Conservation (phyloP, 2,329 filamentous ascomycete species). For the Ramularia endophylla region DNA sequence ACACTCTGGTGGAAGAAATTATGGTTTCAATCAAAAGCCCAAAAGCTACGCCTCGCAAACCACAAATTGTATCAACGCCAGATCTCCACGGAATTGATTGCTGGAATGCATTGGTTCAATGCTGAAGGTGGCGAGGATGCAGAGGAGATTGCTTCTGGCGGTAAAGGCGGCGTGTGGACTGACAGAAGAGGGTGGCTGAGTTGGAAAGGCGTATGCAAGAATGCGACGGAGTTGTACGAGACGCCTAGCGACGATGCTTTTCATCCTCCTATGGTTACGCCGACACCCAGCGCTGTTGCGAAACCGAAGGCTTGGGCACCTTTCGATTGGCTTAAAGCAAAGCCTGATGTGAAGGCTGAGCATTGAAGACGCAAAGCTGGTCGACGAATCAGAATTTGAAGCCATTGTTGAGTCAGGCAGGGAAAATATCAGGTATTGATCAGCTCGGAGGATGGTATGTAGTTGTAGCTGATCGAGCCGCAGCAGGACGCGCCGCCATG, state of each 20-base stretch:
- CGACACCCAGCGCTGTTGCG: too few relatives aligned
- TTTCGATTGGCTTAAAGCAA: too few relatives aligned
- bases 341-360: too few relatives aligned
- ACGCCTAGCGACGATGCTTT: conserved; percentile 12
- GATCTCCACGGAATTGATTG: conserved; percentile 19
- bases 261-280: too few relatives aligned
- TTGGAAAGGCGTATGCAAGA: conserved; percentile 24
- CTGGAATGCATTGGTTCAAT: conserved; percentile 23
- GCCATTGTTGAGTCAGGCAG: too few relatives aligned
- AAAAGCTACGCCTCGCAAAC: conserved; percentile 18
- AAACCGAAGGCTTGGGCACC: too few relatives aligned
- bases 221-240: conserved; percentile 15
- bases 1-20: conserved; percentile 28
- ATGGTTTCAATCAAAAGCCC: conserved; percentile 26
- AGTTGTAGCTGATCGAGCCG: too few relatives aligned
- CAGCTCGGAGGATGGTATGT: too few relatives aligned
- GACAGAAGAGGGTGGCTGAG: conserved; percentile 25
- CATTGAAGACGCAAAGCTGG: too few relatives aligned
- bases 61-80: conserved; percentile 8
- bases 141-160: conserved; percentile 14
- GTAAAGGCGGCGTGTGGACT: conserved; percentile 24
- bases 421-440: too few relatives aligned
- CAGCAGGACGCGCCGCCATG: too few relatives aligned
- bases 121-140: conserved; percentile 17
- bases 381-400: too few relatives aligned